phyloP scores from a whole-genome alignment of 768 basidiomycete species.

The Boletus sp. region DNA sequence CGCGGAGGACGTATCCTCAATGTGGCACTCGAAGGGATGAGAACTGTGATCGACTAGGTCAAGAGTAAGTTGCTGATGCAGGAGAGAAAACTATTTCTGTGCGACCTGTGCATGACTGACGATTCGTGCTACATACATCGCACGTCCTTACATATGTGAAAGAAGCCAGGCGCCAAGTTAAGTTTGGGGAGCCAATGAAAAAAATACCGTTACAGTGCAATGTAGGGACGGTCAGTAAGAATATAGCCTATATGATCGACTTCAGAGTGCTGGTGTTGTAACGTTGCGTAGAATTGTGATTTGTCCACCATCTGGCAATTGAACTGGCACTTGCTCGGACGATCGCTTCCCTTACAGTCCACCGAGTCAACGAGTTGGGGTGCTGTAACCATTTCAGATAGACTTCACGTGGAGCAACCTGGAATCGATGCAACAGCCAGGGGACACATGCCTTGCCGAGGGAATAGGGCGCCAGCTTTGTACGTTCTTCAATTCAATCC shows the following conservation, averaged over 20 bases:
- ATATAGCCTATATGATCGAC: not conserved
- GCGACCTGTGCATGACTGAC: not conserved
- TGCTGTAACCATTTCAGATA: not conserved
- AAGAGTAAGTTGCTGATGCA: not conserved
- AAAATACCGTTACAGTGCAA: not conserved
- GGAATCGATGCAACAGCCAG: not conserved
- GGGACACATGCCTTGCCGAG: not conserved
- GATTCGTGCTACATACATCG: not conserved
- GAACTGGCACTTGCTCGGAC: not conserved
- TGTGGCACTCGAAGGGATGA: not conserved
- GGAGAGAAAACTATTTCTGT: not conserved
- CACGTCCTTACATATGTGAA: constrained; percentile 1
- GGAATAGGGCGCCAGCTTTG: no score
- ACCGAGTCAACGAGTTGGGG: not conserved
- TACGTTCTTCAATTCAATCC: not conserved
- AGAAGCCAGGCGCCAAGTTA: not conserved
- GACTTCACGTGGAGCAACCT: not conserved
- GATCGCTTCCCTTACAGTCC: not conserved
- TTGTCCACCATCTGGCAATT: not conserved
- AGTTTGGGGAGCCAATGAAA: constrained; percentile 1
- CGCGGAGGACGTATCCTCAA: not conserved
- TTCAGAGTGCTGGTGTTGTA: not conserved
- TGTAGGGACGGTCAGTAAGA: no score
- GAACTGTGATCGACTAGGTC: not conserved
- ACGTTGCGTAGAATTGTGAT: no score